Evolutionary conservation across 805 yeast species (phyloP).

Genomic region (Kockiozyma suomiensis): DNA sequence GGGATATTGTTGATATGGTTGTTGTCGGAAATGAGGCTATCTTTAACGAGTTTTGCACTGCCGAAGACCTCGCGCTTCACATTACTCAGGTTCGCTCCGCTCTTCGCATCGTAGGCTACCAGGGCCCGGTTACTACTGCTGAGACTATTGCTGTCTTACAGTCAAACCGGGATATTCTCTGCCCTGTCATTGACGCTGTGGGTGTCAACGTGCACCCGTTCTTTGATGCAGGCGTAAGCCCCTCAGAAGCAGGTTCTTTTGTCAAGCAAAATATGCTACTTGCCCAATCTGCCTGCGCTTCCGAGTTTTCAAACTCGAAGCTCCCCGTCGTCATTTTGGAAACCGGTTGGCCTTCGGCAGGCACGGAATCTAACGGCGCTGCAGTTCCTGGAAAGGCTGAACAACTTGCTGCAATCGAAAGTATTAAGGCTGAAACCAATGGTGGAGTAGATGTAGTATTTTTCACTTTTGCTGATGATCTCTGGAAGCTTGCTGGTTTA

Average conservation of each 20-base stretch:
- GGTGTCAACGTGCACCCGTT: slow-evolving; percentile 86
- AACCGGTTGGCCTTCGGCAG: slow-evolving; percentile 55
- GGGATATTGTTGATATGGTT: slow-evolving; percentile 73
- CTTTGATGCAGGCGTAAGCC: slow-evolving; percentile 64
- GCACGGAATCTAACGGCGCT: slow-evolving; percentile 44
- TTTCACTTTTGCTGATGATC: slow-evolving; percentile 75
- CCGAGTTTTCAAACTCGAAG: slow-evolving; percentile 32
- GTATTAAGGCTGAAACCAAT: slow-evolving; percentile 53
- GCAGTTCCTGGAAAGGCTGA: slow-evolving; percentile 46
- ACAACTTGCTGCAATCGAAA: slow-evolving; percentile 44
- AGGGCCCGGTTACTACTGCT: slow-evolving; percentile 76
- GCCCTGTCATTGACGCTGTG: slow-evolving; percentile 72
- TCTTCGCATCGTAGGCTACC: slow-evolving; percentile 68
- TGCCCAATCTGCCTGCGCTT: slow-evolving; percentile 50
- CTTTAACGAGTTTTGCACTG: slow-evolving; percentile 62
- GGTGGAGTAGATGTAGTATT: slow-evolving; percentile 63
- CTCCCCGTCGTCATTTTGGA: slow-evolving; percentile 47
- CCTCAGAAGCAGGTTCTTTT: slow-evolving; percentile 70
- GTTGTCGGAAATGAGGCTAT: slow-evolving; percentile 91
- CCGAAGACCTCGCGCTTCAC: slow-evolving; percentile 62
- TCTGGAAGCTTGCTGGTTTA: slow-evolving; percentile 83
- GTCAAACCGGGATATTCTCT: slow-evolving; percentile 59
- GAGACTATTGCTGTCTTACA: slow-evolving; percentile 80
- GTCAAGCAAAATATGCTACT: slow-evolving; percentile 61
- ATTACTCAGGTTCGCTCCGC: slow-evolving; percentile 62